Evolutionary conservation across 176 grass and related monocot species (phyloP).

Genomic region (Rhipidocladum racemiflorum): DNA sequence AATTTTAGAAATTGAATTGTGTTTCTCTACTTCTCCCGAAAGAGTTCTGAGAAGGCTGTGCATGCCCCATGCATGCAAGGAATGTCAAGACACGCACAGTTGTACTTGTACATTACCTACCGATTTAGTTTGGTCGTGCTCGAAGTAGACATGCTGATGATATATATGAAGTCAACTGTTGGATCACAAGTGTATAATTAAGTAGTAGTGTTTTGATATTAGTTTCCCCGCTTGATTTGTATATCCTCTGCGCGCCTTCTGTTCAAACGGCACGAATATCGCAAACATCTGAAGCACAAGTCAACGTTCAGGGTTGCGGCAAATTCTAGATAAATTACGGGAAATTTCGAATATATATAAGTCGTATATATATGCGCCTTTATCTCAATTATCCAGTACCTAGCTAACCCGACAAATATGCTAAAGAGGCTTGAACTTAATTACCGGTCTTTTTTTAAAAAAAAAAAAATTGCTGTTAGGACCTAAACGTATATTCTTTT

Average conservation of each 20-base stretch:
- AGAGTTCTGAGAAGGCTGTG: background rate
- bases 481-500: too few relatives aligned
- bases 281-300: background rate
- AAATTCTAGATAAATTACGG: background rate
- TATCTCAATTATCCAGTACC: too few relatives aligned
- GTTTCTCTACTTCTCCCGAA: background rate
- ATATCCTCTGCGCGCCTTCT: background rate
- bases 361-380: too few relatives aligned
- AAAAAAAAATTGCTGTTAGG: too few relatives aligned
- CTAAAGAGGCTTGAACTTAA: too few relatives aligned
- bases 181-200: background rate
- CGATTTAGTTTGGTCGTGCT: conserved; percentile 27
- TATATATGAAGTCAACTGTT: conserved; percentile 17
- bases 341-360: background rate
- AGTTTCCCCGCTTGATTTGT: background rate
- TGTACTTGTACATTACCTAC: conserved; percentile 19
- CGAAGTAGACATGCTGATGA: conserved; percentile 4
- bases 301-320: background rate
- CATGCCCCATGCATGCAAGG: background rate
- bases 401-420: too few relatives aligned
- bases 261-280: background rate
- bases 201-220: background rate
- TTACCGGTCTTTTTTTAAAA: too few relatives aligned
- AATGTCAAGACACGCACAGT: conserved; percentile 6
- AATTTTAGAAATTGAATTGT: background rate